A percentile compares a stretch with the other conserved stretches of the same genome.
Evolutionary conservation across 345 rosid species (phyloP).

Genomic region (Salix purpurea): DNA sequence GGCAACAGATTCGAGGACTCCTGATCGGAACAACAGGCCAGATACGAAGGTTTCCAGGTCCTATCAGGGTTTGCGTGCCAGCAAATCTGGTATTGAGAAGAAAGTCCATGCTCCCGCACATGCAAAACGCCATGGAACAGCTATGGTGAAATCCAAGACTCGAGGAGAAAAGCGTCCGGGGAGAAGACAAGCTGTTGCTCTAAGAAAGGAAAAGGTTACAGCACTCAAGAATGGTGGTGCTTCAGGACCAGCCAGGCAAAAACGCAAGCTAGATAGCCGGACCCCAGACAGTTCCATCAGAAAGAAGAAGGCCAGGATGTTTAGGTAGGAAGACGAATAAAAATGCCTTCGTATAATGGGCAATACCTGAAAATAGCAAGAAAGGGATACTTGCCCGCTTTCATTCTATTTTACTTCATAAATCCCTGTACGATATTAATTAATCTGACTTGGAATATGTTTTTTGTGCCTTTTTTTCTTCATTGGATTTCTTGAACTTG

Average conservation of each 20-base stretch:
- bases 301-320: slow-evolving; percentile 56
- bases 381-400: background rate
- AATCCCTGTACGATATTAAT: background rate
- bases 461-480: background rate
- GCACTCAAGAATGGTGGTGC: slow-evolving; percentile 36
- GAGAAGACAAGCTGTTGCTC: slow-evolving; percentile 84
- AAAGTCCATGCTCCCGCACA: slow-evolving; percentile 23
- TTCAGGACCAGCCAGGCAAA: slow-evolving; percentile 42
- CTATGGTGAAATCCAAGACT: slow-evolving; percentile 34
- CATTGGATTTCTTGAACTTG: background rate
- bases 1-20: slow-evolving; percentile 39
- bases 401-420: background rate
- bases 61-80: slow-evolving; percentile 85
- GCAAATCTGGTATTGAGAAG: slow-evolving; percentile 54
- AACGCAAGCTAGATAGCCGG: slow-evolving; percentile 63
- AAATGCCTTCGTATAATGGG: background rate
- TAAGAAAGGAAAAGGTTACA: slow-evolving; percentile 62
- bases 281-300: slow-evolving; percentile 50
- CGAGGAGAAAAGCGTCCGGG: slow-evolving; percentile 27
- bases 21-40: slow-evolving; percentile 17
- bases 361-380: background rate
- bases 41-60: slow-evolving; percentile 36
- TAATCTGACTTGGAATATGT: background rate
- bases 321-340: slow-evolving; percentile 13
- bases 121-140: slow-evolving; percentile 29